A percentile compares a stretch with the other conserved stretches of the same genome.
Conservation (phyloP, 768 basidiomycete species). For the Lactarius quietus region DNA sequence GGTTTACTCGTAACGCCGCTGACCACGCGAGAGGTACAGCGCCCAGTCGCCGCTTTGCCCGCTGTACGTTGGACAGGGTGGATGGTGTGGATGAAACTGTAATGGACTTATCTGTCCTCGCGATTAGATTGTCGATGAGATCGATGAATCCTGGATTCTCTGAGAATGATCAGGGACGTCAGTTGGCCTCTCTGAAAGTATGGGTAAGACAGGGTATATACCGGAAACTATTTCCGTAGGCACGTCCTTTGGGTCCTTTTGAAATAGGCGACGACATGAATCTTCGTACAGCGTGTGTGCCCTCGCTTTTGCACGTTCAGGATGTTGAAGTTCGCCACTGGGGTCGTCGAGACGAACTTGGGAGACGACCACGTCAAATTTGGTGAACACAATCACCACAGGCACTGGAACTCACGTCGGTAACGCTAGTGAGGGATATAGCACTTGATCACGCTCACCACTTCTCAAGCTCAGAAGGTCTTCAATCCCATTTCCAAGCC, state of each 20-base stretch:
- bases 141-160: neutral
- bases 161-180: neutral
- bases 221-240: constrained; percentile 5
- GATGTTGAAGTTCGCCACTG: neutral
- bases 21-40: neutral
- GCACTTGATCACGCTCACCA: too few species aligned
- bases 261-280: neutral
- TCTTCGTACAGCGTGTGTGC: neutral
- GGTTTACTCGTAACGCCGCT: neutral
- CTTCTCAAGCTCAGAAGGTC: too few species aligned
- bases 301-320: neutral
- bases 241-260: neutral
- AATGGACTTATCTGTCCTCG: constrained; percentile 1
- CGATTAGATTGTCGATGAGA: neutral
- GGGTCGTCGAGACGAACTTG: neutral
- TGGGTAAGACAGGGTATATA: neutral
- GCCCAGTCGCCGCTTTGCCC: neutral
- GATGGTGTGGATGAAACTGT: neutral
- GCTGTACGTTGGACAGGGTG: neutral
- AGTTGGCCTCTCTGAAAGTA: neutral
- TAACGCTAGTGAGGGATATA: neutral
- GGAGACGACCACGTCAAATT: constrained; percentile 6
- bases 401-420: neutral
- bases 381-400: constrained; percentile 1
- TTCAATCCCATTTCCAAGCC: too few species aligned